phyloP scores from a whole-genome alignment of 768 basidiomycete species.

The Lactarius hatsudake region DNA sequence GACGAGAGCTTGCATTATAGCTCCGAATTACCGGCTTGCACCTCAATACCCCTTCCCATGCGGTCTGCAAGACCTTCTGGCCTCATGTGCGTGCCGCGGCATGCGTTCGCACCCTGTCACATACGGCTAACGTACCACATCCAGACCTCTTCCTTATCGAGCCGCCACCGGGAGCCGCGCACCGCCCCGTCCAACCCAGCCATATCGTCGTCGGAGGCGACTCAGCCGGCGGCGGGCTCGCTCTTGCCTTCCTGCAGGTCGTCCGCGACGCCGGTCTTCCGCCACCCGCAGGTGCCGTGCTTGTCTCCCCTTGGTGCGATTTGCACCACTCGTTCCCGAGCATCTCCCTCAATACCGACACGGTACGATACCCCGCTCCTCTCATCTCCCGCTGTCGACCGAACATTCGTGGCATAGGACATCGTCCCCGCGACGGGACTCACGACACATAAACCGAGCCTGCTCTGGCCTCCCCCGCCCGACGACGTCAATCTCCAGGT shows the following conservation, averaged over 20 bases:
- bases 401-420: slow-evolving; percentile 49
- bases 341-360: slow-evolving; percentile 77
- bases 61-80: slow-evolving; percentile 82
- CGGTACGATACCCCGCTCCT: slow-evolving; percentile 43
- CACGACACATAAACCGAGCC: slow-evolving; percentile 74
- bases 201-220: slow-evolving; percentile 90
- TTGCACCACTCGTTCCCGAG: slow-evolving; percentile 93
- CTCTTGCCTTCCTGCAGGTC: slow-evolving; percentile 78
- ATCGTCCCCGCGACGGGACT: slow-evolving; percentile 71
- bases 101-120: background rate
- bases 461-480: slow-evolving; percentile 72
- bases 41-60: slow-evolving; percentile 98
- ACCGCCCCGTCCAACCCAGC: slow-evolving; percentile 73
- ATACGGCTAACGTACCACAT: background rate
- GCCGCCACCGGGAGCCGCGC: slow-evolving; percentile 78
- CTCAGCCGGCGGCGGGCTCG: slow-evolving; percentile 91
- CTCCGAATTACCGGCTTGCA: slow-evolving; percentile 78
- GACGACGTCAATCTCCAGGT: slow-evolving; percentile 57
- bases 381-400: background rate
- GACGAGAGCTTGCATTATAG: slow-evolving; percentile 36
- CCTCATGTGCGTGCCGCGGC: slow-evolving; percentile 56
- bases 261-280: slow-evolving; percentile 84
- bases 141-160: slow-evolving; percentile 83
- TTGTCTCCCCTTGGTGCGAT: slow-evolving; percentile 92
- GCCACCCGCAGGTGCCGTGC: slow-evolving; percentile 78